These are phyloP conservation scores for Paramecium pentaurelia DNA, from an alignment of 73 alveolate species.

Conservation along the genomic window DNA sequence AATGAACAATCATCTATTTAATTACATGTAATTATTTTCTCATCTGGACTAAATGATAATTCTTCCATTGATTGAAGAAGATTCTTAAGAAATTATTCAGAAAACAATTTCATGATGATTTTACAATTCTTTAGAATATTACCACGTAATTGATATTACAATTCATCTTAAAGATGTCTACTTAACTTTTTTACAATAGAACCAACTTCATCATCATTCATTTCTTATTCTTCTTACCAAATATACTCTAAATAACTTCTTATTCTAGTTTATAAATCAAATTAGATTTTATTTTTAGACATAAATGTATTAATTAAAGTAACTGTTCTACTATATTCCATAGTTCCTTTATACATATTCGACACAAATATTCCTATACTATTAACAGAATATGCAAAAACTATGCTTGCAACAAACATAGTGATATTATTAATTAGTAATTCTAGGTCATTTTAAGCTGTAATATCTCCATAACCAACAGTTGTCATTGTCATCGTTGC, in stretches of 20 bases:
- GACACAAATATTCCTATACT: constrained; percentile 81
- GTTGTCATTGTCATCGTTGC: constrained; percentile 93
- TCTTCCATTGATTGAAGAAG: constrained; percentile 64
- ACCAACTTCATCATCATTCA: constrained; percentile 77
- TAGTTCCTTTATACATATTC: constrained; percentile 64
- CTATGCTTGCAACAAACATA: constrained; percentile 79
- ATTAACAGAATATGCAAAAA: constrained; percentile 85
- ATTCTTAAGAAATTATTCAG: constrained; percentile 60
- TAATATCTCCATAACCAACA: constrained; percentile 90
- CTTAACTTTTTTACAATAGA: constrained; percentile 67
- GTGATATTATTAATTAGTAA: constrained; percentile 64
- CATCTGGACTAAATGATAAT: constrained; percentile 77
- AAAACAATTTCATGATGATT: constrained; percentile 66
- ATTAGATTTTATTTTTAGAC: constrained; percentile 70
- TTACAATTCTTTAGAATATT: constrained; percentile 67
- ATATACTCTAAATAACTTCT: constrained; percentile 79
- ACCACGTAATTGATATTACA: constrained; percentile 69
- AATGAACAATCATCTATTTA: constrained; percentile 72
- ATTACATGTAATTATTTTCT: constrained; percentile 66
- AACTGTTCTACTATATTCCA: constrained; percentile 74
- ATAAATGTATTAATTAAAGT: constrained; percentile 75
- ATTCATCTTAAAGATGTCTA: constrained; percentile 68
- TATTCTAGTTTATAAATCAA: constrained; percentile 73
- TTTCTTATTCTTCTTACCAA: constrained; percentile 71
- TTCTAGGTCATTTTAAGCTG: constrained; percentile 76